phyloP scores from a whole-genome alignment of 2,329 filamentous ascomycete species.

The Sclerotinia borealis region DNA sequence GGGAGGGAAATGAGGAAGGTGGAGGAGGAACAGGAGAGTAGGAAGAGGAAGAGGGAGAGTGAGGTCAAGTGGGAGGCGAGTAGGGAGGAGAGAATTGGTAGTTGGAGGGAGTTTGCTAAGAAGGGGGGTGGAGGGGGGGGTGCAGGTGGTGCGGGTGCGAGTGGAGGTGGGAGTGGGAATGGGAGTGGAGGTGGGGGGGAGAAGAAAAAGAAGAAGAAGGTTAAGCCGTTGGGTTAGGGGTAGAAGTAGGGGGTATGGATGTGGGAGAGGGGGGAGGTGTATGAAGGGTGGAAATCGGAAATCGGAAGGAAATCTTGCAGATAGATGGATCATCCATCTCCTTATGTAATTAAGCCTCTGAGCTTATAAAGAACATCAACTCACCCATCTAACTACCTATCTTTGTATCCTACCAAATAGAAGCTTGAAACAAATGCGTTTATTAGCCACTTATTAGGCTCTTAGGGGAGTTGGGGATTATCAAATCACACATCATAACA shows the following conservation, averaged over 20 bases:
- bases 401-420: no score
- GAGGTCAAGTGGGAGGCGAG: conserved; percentile 95
- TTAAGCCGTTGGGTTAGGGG: conserved; percentile 30
- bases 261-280: not conserved
- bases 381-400: no score
- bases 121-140: conserved; percentile 39
- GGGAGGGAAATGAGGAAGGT: conserved; percentile 79
- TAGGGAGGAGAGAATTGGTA: conserved; percentile 83
- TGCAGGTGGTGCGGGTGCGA: no score
- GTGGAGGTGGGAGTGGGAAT: conserved; percentile 40
- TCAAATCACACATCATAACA: no score
- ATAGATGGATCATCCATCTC: no score
- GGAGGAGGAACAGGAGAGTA: conserved; percentile 75
- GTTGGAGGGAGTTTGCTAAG: conserved; percentile 90
- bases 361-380: no score
- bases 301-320: no score
- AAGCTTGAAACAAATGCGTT: no score
- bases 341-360: no score
- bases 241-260: not conserved
- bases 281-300: no score
- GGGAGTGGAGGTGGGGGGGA: conserved; percentile 41
- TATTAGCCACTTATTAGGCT: no score
- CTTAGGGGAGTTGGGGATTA: no score
- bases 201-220: conserved; percentile 67
- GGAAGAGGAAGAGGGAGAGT: conserved; percentile 83